Conservation (phyloP, 192 early-diverging fungal species). For the Linnemannia zychae region DNA sequence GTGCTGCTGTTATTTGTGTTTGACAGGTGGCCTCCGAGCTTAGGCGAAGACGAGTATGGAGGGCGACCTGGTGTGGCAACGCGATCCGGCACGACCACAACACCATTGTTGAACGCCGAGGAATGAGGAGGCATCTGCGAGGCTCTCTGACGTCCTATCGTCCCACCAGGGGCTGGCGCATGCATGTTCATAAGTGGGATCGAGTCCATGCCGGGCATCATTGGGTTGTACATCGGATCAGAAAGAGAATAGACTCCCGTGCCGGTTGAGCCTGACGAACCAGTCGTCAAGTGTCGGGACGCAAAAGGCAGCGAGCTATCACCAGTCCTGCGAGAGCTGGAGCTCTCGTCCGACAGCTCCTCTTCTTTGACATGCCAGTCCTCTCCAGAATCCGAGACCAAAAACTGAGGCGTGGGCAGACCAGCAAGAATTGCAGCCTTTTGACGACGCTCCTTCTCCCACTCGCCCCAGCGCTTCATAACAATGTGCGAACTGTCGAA, state of each 20-base stretch:
- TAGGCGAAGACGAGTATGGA: slow-evolving; percentile 28
- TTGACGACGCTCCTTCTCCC: slow-evolving; percentile 60
- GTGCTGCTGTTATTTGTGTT: slow-evolving; percentile 16
- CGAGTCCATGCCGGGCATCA: slow-evolving; percentile 35
- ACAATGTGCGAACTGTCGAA: slow-evolving; percentile 74
- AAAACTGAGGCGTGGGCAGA: slow-evolving; percentile 57
- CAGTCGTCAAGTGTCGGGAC: slow-evolving; percentile 27
- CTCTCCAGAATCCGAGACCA: slow-evolving; percentile 56
- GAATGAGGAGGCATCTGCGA: background rate
- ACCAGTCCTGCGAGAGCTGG: slow-evolving; percentile 37
- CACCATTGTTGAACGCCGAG: background rate
- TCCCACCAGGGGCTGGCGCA: slow-evolving; percentile 46
- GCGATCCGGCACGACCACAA: slow-evolving; percentile 13
- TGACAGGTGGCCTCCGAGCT: background rate
- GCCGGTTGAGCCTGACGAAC: slow-evolving; percentile 29
- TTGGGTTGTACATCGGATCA: slow-evolving; percentile 16
- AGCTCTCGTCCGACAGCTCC: slow-evolving; percentile 52
- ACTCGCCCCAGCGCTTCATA: slow-evolving; percentile 84
- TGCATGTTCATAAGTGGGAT: slow-evolving; percentile 55
- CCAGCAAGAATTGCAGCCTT: slow-evolving; percentile 61
- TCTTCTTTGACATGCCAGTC: slow-evolving; percentile 49
- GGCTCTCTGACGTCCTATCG: slow-evolving; percentile 41
- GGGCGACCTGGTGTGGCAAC: slow-evolving; percentile 24
- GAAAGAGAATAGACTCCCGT: slow-evolving; percentile 34
- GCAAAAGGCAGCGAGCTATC: slow-evolving; percentile 51